Evolutionary conservation across 345 rosid species (phyloP), one percentile per base, ranked within the genome.

Genomic region (Psidium friedrichsthalianum): DNA sequence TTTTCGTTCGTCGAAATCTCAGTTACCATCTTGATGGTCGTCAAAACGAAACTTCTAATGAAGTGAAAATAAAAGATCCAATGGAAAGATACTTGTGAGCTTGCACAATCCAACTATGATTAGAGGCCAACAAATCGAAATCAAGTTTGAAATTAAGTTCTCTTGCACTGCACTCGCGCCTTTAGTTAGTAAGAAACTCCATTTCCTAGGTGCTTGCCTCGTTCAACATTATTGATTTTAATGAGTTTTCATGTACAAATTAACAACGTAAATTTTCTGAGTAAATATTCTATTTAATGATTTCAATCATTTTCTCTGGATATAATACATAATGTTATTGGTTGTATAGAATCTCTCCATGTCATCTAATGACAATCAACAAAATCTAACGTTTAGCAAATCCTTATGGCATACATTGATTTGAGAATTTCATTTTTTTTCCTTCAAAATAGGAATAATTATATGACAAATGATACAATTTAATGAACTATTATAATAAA

Each of bases 81-180:
- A 61, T 7, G 40, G 16, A 3, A 1, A 3, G 42, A 5, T 36
- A 29, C 5, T 69, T 0, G 1, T 5, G 11, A 69, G 47, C 12
- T 9, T 12, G 13, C 13, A 69, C 21, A 4, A 32, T 69, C 78
- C 2, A 6, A 18, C 0, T 6, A 0, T 5, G 6, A 15, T 32
- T 11, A 64, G 0, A 32, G 1, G 1, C 6, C 6, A 2, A 16
- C 36, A 1, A 16, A 27, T 1, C 15, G 6, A 2, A 32, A 32
- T 32, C 6, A 3, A 6, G 6, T 16, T 32, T 15, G 24, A 1
- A 32, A 64, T 20, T 6, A 3, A 1, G 11, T 9, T 64, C 47
- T 69, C 13, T 8, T 32, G 13, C 16, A 21, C 24, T 6, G 2
- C 2, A 11, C 18, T 5, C 2, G 8, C 1, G 7, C 3, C 6